Evolutionary conservation across 805 yeast species (phyloP).

Genomic region (Kodamaea neixiangensis): DNA sequence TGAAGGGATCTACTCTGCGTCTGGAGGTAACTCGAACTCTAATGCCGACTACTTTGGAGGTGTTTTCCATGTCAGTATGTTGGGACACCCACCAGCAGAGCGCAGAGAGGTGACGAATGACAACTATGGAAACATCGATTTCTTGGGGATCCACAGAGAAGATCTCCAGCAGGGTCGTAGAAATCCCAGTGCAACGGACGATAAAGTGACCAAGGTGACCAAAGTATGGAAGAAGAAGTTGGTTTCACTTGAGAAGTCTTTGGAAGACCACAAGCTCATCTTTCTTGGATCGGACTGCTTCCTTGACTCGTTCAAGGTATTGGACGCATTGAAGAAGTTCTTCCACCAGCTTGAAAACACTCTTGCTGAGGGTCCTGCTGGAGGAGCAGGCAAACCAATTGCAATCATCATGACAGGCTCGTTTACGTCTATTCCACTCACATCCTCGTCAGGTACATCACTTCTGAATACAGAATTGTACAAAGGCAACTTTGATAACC

Average conservation of each 20-base stretch:
- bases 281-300: conserved; percentile 75
- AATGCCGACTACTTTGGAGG: conserved; percentile 38
- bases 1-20: conserved; percentile 81
- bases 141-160: conserved; percentile 47
- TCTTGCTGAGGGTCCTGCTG: conserved; percentile 27
- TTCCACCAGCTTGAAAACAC: conserved; percentile 50
- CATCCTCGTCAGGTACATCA: conserved; percentile 51
- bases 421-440: conserved; percentile 66
- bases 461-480: conserved; percentile 57
- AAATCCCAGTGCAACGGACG: conserved; percentile 23
- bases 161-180: conserved; percentile 10
- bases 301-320: conserved; percentile 57
- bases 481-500: conserved; percentile 68
- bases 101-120: conserved; percentile 64
- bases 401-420: conserved; percentile 83
- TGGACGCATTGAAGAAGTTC: conserved; percentile 68
- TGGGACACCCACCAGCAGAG: conserved; percentile 91
- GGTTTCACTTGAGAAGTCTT: conserved; percentile 54
- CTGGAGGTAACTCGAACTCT: conserved; percentile 46
- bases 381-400: conserved; percentile 48
- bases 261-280: conserved; percentile 58
- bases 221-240: conserved; percentile 56
- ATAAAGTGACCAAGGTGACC: conserved; percentile 57
- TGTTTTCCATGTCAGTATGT: conserved; percentile 67
- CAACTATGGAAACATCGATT: conserved; percentile 78